Evolutionary conservation across 2,329 filamentous ascomycete species (phyloP), one percentile per base, ranked within the genome.

Genomic region (Phyllosticta ampelicida): DNA sequence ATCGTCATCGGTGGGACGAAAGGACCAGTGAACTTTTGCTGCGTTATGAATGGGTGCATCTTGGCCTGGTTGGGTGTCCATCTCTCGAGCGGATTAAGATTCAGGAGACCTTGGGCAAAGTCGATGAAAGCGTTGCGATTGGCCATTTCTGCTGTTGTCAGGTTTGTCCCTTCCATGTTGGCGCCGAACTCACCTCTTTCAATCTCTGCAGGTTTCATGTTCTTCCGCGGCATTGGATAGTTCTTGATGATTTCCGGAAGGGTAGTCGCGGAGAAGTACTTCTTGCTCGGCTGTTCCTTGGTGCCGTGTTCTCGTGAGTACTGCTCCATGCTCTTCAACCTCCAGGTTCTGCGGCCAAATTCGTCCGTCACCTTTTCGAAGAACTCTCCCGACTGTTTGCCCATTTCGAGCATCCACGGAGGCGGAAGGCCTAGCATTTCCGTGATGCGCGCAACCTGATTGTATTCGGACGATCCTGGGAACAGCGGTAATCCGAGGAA

Each of bases 391-490:
- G 92, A 89, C 72, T 99, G 94, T 74, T 99, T 99, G 66, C 94
- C 94, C 82, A 96, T 95, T 70, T 99, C 94, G 59, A 99, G 82
- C 94, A 99, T 99, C 94, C 94, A 99, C 63, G 90, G 95, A 44
- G 90, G 92, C 1, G 94, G 92, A 64, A 96, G 86, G 10, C 94
- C 94, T 9, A 99, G 82, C 94, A 99, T 99, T 74, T 99, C 94
- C 20, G 94, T 91, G 63, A 99, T 99, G 56, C 94, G 82, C 26
- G 92, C 92, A 18, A 99, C 91, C 72, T 99, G 94, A 66, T 99
- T 99, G 74, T 99, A 99, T 73, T 99, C 94, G 2, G 94, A 99
- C 0, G 92, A 97, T 26, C 94, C 94, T 8, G 94, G 94, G 73
- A 99, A 99, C 2, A 99, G 75, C 0, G 94, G 94, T 54, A 99